Conservation (phyloP, 441 rosid genomes). For the Aleurites moluccanus region DNA sequence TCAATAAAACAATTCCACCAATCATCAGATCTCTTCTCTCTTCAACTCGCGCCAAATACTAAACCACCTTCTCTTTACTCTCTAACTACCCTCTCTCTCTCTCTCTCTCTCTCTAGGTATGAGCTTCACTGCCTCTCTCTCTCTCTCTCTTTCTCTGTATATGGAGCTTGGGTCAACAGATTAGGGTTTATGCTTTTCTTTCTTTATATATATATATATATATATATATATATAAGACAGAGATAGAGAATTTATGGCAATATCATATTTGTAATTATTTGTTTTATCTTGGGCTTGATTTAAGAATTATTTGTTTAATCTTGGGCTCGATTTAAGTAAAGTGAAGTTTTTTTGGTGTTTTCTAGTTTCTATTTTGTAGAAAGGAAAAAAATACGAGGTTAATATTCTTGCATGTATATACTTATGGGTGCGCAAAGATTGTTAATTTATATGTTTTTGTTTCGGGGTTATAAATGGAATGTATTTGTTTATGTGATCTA, state of each 20-base stretch:
- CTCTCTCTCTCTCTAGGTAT: not conserved
- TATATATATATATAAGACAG: too few relatives aligned
- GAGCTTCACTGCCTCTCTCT: not conserved
- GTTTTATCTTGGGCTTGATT: too few relatives aligned
- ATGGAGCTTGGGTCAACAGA: not conserved
- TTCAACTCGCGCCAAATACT: conserved; percentile 43
- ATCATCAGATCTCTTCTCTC: conserved; percentile 17
- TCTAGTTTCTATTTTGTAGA: too few relatives aligned
- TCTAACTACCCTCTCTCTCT: not conserved
- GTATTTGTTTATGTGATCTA: not conserved
- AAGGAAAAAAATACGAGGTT: not conserved
- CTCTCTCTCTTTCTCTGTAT: not conserved
- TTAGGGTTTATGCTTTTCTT: not conserved
- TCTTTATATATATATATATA: too few relatives aligned
- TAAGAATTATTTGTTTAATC: too few relatives aligned
- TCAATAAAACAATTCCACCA: conserved; percentile 23
- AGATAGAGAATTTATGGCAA: not conserved
- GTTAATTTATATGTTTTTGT: too few relatives aligned
- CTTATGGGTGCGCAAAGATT: too few relatives aligned
- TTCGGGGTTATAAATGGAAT: too few relatives aligned
- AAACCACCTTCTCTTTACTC: not conserved
- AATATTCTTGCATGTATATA: not conserved
- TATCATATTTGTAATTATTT: not conserved
- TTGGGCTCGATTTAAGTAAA: not conserved
- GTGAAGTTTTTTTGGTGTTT: too few relatives aligned